Evolutionary conservation across 2,329 filamentous ascomycete genomes (phyloP).

Genomic region (Colletotrichum lentis): DNA sequence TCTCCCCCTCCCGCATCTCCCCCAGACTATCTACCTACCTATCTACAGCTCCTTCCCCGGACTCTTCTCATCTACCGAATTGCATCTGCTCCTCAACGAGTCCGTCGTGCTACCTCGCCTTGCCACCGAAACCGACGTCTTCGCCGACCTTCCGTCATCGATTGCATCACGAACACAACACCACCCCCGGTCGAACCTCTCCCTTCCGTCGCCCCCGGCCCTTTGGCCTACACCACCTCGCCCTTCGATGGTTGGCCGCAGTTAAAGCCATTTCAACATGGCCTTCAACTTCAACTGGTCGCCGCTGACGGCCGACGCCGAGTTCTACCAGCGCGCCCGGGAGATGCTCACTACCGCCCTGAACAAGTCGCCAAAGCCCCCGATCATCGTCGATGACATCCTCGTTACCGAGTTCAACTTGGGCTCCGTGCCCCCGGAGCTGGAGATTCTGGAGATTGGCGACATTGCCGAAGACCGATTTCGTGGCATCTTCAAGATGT

Average conservation of each 20-base stretch:
- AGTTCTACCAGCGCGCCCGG: constrained; percentile 87
- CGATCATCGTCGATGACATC: constrained; percentile 99
- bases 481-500: constrained; percentile 99
- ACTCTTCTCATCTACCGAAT: constrained; percentile 19
- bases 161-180: constrained; percentile 5
- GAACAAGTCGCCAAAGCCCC: constrained; percentile 97
- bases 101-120: not conserved
- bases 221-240: constrained; percentile 29
- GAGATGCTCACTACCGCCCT: constrained; percentile 93
- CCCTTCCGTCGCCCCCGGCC: constrained; percentile 17
- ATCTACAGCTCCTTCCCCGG: constrained; percentile 19
- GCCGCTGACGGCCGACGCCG: constrained; percentile 93
- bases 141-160: constrained; percentile 10
- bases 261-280: constrained; percentile 71
- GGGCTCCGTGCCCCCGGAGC: constrained; percentile 89
- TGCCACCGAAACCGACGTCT: not conserved
- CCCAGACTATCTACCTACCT: constrained; percentile 4
- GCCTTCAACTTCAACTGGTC: constrained; percentile 99
- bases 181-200: constrained; percentile 11
- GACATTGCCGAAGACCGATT: constrained; percentile 97
- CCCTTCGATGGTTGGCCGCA: constrained; percentile 39
- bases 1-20: constrained; percentile 15
- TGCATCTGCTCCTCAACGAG: constrained; percentile 31
- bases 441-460: constrained; percentile 97
- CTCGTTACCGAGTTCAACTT: constrained; percentile 97